Evolutionary conservation across 352 stramenopile genomes (phyloP).

Genomic region (Phytophthora tentaculata): DNA sequence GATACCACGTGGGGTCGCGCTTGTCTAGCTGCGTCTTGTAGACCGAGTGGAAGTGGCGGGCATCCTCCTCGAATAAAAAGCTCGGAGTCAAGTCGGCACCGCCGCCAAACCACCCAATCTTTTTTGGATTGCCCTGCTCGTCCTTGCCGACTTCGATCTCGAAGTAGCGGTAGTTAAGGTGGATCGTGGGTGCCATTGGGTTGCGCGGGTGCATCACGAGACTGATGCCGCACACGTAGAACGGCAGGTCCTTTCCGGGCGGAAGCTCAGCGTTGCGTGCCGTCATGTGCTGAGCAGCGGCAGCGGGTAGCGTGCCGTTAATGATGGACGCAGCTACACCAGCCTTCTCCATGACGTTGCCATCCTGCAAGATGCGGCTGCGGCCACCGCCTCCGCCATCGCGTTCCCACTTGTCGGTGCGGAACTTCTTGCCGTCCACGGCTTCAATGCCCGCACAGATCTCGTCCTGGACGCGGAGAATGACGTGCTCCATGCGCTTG

Average conservation of each 20-base stretch:
- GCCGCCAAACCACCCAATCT: conserved; percentile 96
- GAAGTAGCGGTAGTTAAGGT: conserved; percentile 99
- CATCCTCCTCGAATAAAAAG: conserved; percentile 97
- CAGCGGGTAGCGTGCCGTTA: conserved; percentile 94
- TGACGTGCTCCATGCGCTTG: conserved; percentile 85
- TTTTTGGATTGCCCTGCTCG: conserved; percentile 64
- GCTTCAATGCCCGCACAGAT: conserved; percentile 90
- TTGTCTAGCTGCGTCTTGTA: conserved; percentile 96
- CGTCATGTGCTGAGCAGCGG: conserved; percentile 86
- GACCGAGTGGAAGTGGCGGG: conserved; percentile 97
- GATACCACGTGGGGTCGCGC: conserved; percentile 92
- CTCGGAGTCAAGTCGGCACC: conserved; percentile 97
- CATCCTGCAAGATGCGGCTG: conserved; percentile 93
- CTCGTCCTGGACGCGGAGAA: conserved; percentile 82
- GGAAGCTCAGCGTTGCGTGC: conserved; percentile 43
- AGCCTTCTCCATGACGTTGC: conserved; percentile 98
- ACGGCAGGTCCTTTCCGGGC: conserved; percentile 81
- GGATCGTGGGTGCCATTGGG: conserved; percentile 95
- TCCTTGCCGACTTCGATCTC: conserved; percentile 92
- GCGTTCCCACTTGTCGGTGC: conserved; percentile 95
- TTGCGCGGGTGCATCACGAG: conserved; percentile 97
- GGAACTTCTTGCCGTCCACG: conserved; percentile 95
- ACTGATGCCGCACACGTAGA: conserved; percentile 96
- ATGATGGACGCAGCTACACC: conserved; percentile 98
- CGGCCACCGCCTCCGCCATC: conserved; percentile 94